Conservation (phyloP, 176 grass and related monocot species). For the Calamus simplicifolius region DNA sequence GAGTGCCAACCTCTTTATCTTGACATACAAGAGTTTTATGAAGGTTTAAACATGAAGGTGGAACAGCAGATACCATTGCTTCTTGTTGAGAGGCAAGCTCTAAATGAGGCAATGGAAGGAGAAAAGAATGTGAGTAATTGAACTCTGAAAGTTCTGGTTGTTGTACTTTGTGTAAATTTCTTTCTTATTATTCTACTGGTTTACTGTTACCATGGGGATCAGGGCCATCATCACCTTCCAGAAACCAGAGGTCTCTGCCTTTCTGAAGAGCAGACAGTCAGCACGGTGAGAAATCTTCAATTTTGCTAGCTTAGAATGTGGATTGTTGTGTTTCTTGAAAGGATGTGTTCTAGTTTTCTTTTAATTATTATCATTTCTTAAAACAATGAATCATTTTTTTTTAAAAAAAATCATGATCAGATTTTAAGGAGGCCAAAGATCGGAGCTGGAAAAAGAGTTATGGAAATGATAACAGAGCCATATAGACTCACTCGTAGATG, state of each 20-base stretch:
- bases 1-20: constrained; percentile 85
- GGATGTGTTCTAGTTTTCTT: background rate
- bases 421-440: constrained; percentile 79
- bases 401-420: constrained; percentile 23
- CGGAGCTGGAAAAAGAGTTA: constrained; percentile 65
- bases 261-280: constrained; percentile 92
- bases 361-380: constrained; percentile 10
- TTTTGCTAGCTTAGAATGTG: background rate
- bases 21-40: constrained; percentile 87
- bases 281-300: constrained; percentile 48
- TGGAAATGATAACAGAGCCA: constrained; percentile 84
- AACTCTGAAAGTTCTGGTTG: no score
- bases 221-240: constrained; percentile 88
- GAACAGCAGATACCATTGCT: constrained; percentile 90
- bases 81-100: constrained; percentile 90
- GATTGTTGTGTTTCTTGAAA: no score
- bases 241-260: constrained; percentile 97
- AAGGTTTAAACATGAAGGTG: constrained; percentile 94
- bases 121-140: constrained; percentile 59
- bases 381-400: constrained; percentile 12
- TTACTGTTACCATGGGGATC: background rate
- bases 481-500: constrained; percentile 72
- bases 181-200: background rate
- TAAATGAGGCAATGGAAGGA: constrained; percentile 98
- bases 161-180: background rate